A percentile compares a stretch with the other conserved stretches of the same genome.
Evolutionary conservation across 805 yeast genomes (phyloP).

Genomic region (Saccharomycopsis sp.): DNA sequence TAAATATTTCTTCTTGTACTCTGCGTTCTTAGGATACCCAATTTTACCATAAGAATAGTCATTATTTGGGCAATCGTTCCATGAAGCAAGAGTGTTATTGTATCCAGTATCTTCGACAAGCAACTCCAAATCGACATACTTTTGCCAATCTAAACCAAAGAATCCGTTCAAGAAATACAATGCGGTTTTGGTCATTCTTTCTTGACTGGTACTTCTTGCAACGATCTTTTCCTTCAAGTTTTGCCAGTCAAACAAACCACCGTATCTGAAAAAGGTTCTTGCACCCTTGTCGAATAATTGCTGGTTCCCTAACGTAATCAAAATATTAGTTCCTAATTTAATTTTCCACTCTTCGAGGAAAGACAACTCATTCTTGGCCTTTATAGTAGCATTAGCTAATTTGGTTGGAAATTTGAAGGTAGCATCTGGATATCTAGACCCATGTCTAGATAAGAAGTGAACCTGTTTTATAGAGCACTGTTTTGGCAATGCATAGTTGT

Average conservation of each 20-base stretch:
- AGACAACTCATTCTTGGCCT: constrained; percentile 40
- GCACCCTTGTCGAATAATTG: constrained; percentile 24
- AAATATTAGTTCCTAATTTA: constrained; percentile 17
- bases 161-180: constrained; percentile 43
- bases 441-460: constrained; percentile 68
- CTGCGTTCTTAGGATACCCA: background rate
- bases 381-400: constrained; percentile 32
- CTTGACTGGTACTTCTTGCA: constrained; percentile 35
- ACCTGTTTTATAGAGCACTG: constrained; percentile 58
- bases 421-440: constrained; percentile 61
- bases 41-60: constrained; percentile 10
- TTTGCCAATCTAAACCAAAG: constrained; percentile 31
- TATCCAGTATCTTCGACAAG: constrained; percentile 21
- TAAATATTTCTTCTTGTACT: constrained; percentile 32
- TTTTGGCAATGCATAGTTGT: constrained; percentile 24
- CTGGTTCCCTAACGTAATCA: constrained; percentile 23
- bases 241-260: constrained; percentile 19
- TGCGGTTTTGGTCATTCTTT: constrained; percentile 43
- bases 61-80: constrained; percentile 10
- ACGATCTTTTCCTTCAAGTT: constrained; percentile 17
- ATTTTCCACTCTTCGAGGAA: constrained; percentile 42
- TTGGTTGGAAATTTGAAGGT: constrained; percentile 27
- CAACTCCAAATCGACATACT: constrained; percentile 23
- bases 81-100: constrained; percentile 23
- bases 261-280: constrained; percentile 21